These are phyloP conservation scores for Clarireedia sp. DNA, from an alignment of 2,329 filamentous ascomycete species.

Conservation along the genomic window DNA sequence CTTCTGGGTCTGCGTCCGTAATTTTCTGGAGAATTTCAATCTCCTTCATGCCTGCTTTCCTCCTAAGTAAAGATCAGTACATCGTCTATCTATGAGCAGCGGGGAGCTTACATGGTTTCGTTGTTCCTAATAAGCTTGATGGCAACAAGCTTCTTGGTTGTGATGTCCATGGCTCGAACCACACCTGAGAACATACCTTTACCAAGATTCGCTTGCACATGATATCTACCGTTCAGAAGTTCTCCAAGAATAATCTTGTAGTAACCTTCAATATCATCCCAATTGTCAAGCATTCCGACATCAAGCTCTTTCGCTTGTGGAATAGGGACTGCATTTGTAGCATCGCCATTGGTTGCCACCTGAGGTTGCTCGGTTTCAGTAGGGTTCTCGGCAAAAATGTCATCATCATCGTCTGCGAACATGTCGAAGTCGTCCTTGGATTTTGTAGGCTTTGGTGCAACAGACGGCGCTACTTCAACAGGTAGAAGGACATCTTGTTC, in stretches of 20 bases:
- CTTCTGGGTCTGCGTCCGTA: slow-evolving; percentile 74
- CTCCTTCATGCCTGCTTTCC: slow-evolving; percentile 88
- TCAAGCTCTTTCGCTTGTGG: slow-evolving; percentile 48
- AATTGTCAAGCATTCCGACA: slow-evolving; percentile 79
- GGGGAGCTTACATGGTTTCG: slow-evolving; percentile 59
- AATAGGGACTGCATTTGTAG: slow-evolving; percentile 37
- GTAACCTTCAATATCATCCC: slow-evolving; percentile 90
- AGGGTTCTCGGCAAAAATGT: slow-evolving; percentile 53
- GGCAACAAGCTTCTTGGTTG: slow-evolving; percentile 70
- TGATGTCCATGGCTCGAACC: slow-evolving; percentile 75
- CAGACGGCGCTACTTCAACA: slow-evolving; percentile 25
- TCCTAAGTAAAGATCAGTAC: slow-evolving; percentile 33
- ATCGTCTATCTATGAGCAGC: background rate
- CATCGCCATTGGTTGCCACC: slow-evolving; percentile 35
- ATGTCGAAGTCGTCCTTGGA: slow-evolving; percentile 68
- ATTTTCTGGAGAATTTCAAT: slow-evolving; percentile 88
- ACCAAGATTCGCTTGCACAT: slow-evolving; percentile 78
- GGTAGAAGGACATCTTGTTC: slow-evolving; percentile 43
- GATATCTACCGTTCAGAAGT: slow-evolving; percentile 80
- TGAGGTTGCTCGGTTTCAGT: slow-evolving; percentile 31
- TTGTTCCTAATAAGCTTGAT: slow-evolving; percentile 99
- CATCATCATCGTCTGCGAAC: slow-evolving; percentile 74
- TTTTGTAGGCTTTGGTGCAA: slow-evolving; percentile 35
- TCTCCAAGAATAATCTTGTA: slow-evolving; percentile 94
- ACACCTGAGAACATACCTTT: slow-evolving; percentile 96